Percentiles rank a stretch among this genome's conserved stretches.
These are phyloP conservation scores for Taiozyma sp. DNA, from an alignment of 1,139 yeast genomes.

Conservation along the genomic window DNA sequence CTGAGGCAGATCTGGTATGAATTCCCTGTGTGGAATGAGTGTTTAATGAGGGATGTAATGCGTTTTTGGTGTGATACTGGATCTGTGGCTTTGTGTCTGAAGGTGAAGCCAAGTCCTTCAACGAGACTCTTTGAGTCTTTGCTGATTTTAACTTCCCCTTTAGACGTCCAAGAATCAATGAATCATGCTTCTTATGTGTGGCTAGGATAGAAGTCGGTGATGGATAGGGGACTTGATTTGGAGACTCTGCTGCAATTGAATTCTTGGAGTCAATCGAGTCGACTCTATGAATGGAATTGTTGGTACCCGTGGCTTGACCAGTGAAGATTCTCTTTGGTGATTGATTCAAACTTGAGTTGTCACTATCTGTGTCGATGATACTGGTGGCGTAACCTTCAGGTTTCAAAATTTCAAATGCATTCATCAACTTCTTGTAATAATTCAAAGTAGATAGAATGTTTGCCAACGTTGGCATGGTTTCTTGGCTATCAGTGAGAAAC, in stretches of 20 bases:
- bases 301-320: background rate
- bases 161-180: background rate
- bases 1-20: constrained; percentile 7
- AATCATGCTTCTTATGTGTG: constrained; percentile 2
- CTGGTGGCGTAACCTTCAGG: background rate
- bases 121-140: background rate
- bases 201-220: background rate
- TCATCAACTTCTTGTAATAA: constrained; percentile 10
- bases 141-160: constrained; percentile 2
- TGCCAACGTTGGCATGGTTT: background rate
- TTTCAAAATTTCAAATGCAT: constrained; percentile 11
- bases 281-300: background rate
- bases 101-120: background rate
- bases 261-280: background rate
- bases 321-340: background rate
- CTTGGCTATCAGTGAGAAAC: constrained; percentile 3
- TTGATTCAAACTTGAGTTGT: background rate
- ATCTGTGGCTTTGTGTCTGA: background rate
- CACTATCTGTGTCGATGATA: background rate
- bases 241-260: background rate
- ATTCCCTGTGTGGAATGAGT: background rate
- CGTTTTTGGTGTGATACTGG: background rate
- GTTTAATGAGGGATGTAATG: background rate
- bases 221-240: background rate
- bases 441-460: constrained; percentile 2